Percentiles rank a stretch among this genome's conserved stretches.
Evolutionary conservation across 2,329 filamentous ascomycete species (phyloP).

Genomic region (Arthrinium phaeospermum): DNA sequence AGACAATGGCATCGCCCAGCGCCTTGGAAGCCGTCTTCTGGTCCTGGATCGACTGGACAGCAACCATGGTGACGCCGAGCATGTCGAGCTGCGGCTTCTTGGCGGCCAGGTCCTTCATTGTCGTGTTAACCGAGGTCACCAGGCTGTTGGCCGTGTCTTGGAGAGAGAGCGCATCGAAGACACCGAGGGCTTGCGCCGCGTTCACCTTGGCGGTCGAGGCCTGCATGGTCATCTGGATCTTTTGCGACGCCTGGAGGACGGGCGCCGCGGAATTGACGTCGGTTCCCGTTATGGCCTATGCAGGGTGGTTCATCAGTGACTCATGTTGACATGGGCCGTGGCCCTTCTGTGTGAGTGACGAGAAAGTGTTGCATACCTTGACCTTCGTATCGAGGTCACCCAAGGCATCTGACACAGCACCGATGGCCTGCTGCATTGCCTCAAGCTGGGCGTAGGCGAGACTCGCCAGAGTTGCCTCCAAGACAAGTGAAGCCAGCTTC

Average conservation of each 20-base stretch:
- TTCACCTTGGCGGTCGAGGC: constrained; percentile 34
- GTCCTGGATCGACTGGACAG: constrained; percentile 32
- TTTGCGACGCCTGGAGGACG: constrained; percentile 32
- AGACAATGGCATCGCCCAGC: constrained; percentile 34
- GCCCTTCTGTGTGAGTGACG: background rate
- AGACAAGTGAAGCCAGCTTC: constrained; percentile 46
- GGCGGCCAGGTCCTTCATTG: constrained; percentile 28
- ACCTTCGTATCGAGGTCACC: constrained; percentile 52
- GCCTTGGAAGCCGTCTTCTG: constrained; percentile 30
- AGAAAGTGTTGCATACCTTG: constrained; percentile 7
- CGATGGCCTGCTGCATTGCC: constrained; percentile 64
- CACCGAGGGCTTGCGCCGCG: constrained; percentile 32
- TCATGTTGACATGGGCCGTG: background rate
- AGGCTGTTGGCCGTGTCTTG: constrained; percentile 30
- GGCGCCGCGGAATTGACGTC: constrained; percentile 56
- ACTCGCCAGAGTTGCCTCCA: constrained; percentile 56
- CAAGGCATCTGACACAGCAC: constrained; percentile 62
- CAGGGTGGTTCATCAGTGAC: background rate
- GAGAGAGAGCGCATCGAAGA: constrained; percentile 31
- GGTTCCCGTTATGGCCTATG: constrained; percentile 42
- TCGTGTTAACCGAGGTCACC: constrained; percentile 31
- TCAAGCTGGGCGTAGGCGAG: constrained; percentile 58
- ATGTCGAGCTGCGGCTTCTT: constrained; percentile 37
- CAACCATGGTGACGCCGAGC: constrained; percentile 34
- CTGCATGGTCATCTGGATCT: constrained; percentile 26